Evolutionary conservation across 352 stramenopile species (phyloP), one percentile per base, ranked within the genome.

Genomic region (Thalassiosira hispida): DNA sequence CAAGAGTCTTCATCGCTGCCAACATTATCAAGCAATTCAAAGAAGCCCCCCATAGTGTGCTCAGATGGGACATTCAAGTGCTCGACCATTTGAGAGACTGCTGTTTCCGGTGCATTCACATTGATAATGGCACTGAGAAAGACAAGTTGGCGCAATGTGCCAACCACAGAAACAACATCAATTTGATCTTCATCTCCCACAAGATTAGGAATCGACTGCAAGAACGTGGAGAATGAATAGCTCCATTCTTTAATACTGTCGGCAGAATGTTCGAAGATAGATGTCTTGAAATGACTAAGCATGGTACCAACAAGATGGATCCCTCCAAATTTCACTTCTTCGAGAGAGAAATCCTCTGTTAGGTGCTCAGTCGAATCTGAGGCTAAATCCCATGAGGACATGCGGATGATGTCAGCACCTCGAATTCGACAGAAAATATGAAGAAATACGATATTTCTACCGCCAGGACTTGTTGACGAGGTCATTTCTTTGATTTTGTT

Each of bases 51-150:
- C 47, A 56, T 29, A n/a, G 47, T 18, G 18, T 27, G 14, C 7
- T 16, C 38, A 12, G 7, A 18, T 47, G 5, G 38, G 8, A 47
- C 47, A 38, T 22, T 55, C 4, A 68, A 57, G 14, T 27, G 1
- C 5, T 61, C 31, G 35, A 55, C 12, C 9, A 69, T 44, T 33
- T 51, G 12, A 31, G 20, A 9, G 1, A 70, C 31, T 52, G 61
- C 8, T 42, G 1, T 52, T 51, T 73, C 31, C 0, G 42, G 61
- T 42, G 42, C 61, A 51, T 67, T 27, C 0, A 56, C 64, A 65
- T 9, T 76, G 18, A 74, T 70, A 7, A 82, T 67, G 44, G 47
- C 62, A 82, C 53, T 63, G 9, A 76, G 16, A 46, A 82, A 72
- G 44, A 67, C 27, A 42, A 77, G 44, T 33, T 53, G 59, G 25